These are phyloP conservation scores for Clonostachys chloroleuca DNA, from an alignment of 2,329 filamentous ascomycete genomes.

Conservation along the genomic window DNA sequence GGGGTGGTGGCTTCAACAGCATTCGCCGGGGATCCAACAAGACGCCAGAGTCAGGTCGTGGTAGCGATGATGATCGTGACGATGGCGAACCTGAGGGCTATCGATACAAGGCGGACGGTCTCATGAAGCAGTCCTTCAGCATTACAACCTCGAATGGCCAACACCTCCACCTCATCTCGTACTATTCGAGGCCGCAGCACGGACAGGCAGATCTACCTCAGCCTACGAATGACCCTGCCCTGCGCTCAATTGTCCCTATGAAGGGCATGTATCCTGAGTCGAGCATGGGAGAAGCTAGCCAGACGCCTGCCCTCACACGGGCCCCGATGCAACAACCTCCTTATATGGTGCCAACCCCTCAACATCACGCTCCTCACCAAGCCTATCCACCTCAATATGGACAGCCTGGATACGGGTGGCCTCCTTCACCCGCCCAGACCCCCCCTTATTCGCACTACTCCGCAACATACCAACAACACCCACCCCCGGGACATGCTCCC, in stretches of 20 bases:
- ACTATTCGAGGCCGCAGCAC: conserved; percentile 80
- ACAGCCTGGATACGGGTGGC: conserved; percentile 45
- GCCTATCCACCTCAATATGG: conserved; percentile 33
- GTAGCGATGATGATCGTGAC: conserved; percentile 81
- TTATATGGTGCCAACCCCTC: conserved; percentile 25
- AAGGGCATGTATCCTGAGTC: conserved; percentile 98
- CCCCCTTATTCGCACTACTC: conserved; percentile 47
- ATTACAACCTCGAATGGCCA: conserved; percentile 88
- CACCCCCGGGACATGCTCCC: conserved; percentile 7
- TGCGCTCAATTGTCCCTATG: conserved; percentile 78
- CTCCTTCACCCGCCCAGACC: conserved; percentile 49
- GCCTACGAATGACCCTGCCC: conserved; percentile 72
- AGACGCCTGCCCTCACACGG: conserved; percentile 75
- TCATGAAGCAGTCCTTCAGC: conserved; percentile 99
- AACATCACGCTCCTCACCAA: conserved; percentile 21
- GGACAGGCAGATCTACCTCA: conserved; percentile 70
- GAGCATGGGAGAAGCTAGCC: conserved; percentile 79
- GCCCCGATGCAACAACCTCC: conserved; percentile 56
- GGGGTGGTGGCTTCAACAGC: conserved; percentile 69
- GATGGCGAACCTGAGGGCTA: conserved; percentile 86
- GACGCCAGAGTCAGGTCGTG: conserved; percentile 77
- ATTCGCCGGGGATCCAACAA: conserved; percentile 59
- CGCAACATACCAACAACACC: conserved; percentile 19
- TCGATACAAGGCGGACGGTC: conserved; percentile 89
- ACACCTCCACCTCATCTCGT: conserved; percentile 95